A percentile compares a stretch with the other conserved stretches of the same genome.
Evolutionary conservation across 805 yeast species (phyloP).

Genomic region (Wickerhamiella dianesei): DNA sequence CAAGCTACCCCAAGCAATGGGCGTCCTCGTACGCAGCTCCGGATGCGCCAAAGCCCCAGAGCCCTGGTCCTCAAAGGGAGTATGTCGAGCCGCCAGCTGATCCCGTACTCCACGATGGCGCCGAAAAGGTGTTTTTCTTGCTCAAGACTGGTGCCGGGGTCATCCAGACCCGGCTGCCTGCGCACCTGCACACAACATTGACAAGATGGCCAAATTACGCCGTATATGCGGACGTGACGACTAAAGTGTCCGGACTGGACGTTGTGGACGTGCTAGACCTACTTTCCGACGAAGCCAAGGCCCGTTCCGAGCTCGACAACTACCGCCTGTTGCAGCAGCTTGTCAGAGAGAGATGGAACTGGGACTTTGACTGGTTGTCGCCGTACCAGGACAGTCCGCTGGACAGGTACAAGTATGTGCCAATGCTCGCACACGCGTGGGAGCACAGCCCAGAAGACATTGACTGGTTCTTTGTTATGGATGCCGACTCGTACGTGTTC

Average conservation of each 20-base stretch:
- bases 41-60: no score
- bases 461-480: conserved; percentile 29
- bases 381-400: conserved; percentile 21
- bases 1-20: background rate
- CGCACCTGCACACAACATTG: conserved; percentile 22
- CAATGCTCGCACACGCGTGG: conserved; percentile 28
- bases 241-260: conserved; percentile 23
- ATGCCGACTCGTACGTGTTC: conserved; percentile 26
- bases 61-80: no score
- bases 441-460: conserved; percentile 18
- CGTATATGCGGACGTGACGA: conserved; percentile 26
- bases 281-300: conserved; percentile 16
- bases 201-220: conserved; percentile 26
- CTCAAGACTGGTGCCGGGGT: background rate
- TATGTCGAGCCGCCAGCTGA: background rate
- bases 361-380: conserved; percentile 13
- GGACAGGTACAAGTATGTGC: conserved; percentile 28
- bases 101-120: background rate
- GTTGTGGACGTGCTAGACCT: conserved; percentile 24
- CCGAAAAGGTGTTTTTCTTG: background rate
- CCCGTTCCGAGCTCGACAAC: conserved; percentile 18
- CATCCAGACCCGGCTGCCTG: background rate
- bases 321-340: conserved; percentile 14
- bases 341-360: conserved; percentile 12
- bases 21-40: background rate